Evolutionary conservation across 2,329 filamentous ascomycete species (phyloP).

Genomic region (Chalara sp.): DNA sequence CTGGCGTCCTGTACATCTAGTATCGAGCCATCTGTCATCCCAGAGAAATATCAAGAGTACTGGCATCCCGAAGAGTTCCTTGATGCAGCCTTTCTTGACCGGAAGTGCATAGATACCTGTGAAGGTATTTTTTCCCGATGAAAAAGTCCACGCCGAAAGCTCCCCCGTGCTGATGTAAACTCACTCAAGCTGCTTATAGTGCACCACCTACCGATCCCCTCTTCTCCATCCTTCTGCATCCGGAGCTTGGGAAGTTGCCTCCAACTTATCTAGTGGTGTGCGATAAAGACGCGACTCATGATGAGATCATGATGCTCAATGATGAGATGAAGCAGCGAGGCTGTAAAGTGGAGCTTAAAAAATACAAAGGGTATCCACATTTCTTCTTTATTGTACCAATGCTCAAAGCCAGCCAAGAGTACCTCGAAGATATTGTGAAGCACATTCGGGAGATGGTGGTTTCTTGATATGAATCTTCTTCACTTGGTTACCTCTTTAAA

Average conservation of each 20-base stretch:
- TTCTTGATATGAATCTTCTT: too few species aligned
- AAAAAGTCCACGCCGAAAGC: too few species aligned
- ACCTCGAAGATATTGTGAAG: background rate
- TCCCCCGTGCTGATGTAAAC: too few species aligned
- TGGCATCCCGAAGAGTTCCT: too few species aligned
- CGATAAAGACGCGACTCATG: background rate
- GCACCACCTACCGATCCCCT: background rate
- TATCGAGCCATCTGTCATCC: too few species aligned
- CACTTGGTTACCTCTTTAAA: too few species aligned
- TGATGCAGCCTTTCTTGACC: too few species aligned
- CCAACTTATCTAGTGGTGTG: background rate
- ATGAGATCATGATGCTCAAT: background rate
- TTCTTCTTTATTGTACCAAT: background rate
- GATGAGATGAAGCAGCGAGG: background rate
- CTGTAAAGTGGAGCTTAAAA: background rate
- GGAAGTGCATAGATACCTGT: too few species aligned
- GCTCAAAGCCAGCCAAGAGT: background rate
- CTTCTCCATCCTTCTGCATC: slow-evolving; percentile 1
- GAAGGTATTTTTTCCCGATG: too few species aligned
- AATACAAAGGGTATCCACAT: slow-evolving; percentile 1
- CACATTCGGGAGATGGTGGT: too few species aligned
- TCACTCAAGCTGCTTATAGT: background rate
- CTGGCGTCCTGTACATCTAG: too few species aligned
- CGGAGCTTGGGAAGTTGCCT: background rate
- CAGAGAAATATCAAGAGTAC: too few species aligned